Evolutionary conservation across 2,329 filamentous ascomycete species (phyloP).

Genomic region (Trichophyton benhamiae): DNA sequence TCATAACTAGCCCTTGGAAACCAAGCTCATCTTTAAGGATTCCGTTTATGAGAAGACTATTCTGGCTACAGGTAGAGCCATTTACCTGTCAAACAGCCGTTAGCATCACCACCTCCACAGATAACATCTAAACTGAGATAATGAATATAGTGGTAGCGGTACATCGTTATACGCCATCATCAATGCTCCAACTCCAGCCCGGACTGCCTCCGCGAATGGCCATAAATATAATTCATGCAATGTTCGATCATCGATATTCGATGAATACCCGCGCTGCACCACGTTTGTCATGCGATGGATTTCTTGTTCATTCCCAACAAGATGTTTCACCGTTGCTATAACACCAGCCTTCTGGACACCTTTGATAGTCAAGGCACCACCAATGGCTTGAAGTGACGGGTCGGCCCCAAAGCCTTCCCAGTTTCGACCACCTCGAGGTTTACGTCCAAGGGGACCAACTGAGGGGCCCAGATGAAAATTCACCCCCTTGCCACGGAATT

Average conservation of each 20-base stretch:
- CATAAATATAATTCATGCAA: slow-evolving; percentile 36
- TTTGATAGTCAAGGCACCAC: slow-evolving; percentile 41
- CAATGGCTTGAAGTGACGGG: slow-evolving; percentile 49
- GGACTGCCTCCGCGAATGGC: slow-evolving; percentile 40
- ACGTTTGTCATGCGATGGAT: slow-evolving; percentile 39
- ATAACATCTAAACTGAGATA: neutral
- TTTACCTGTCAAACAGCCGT: slow-evolving; percentile 39
- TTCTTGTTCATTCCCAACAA: slow-evolving; percentile 39
- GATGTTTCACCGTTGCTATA: slow-evolving; percentile 47
- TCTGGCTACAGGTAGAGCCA: slow-evolving; percentile 54
- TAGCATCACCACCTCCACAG: neutral
- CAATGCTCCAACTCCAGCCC: slow-evolving; percentile 36
- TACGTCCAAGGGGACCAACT: slow-evolving; percentile 59
- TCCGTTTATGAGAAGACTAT: slow-evolving; percentile 56
- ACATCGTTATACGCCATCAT: slow-evolving; percentile 36
- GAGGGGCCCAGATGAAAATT: slow-evolving; percentile 59
- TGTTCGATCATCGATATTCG: slow-evolving; percentile 41
- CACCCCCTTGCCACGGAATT: slow-evolving; percentile 60
- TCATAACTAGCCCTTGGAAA: slow-evolving; percentile 60
- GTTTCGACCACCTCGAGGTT: slow-evolving; percentile 58
- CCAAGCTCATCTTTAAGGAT: slow-evolving; percentile 62
- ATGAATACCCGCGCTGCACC: slow-evolving; percentile 29
- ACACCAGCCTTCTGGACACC: slow-evolving; percentile 47
- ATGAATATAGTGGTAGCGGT: neutral
- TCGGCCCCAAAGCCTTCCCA: slow-evolving; percentile 67